Base-by-base conservation (phyloP, 2,329 filamentous ascomycete species). In the Neopestalotiopsis rosae region DNA sequence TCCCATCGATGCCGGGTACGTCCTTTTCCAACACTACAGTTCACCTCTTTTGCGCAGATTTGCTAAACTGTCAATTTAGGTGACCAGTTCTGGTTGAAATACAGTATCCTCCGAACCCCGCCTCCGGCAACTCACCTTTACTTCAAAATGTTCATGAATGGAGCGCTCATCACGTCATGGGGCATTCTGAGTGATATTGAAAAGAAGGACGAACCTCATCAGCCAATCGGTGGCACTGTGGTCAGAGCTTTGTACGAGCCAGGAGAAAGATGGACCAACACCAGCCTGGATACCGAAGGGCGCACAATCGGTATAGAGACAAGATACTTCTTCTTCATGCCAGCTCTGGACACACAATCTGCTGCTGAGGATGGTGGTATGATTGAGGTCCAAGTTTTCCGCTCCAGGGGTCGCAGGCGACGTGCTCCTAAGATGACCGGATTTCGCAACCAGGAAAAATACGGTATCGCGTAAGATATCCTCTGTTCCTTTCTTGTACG, bases 131-230 rank as follows among this genome's bases (percentile, higher is more conserved):
- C 74, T 66, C 84, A 82, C 70, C 75, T 88, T 10, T 87, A 85
- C 76, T 89, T 89, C 78, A 88, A 86, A 72, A 76, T 89, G 66
- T 81, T 80, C 67, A 82, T 89, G 74, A 89, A 90, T 70, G 86
- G 86, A 17, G 82, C 83, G 17, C 80, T 82, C 20, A 78, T 86
- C n/a, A 80, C 84, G 2, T 85, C 83, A 3, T 90, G 87, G 84
- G 87, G 88, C 2, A 80, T 84, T 24, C 57, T 32, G 9, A 32
- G 32, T 5, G 38, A 61, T 28, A 34, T 17, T 1, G 56, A 65
- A 32, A 65, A 64, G n/a, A 49, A 9, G 14, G 49, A 42, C 45
- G 63, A 58, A 10, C 34, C 62, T 5, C 61, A 65, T 12, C 64
- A 20, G 14, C 59, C 83, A 17, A 73, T 73, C 14, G 72, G 70